phyloP scores from a whole-genome alignment of 257 asterid genomes.

The Scutellaria galericulata region DNA sequence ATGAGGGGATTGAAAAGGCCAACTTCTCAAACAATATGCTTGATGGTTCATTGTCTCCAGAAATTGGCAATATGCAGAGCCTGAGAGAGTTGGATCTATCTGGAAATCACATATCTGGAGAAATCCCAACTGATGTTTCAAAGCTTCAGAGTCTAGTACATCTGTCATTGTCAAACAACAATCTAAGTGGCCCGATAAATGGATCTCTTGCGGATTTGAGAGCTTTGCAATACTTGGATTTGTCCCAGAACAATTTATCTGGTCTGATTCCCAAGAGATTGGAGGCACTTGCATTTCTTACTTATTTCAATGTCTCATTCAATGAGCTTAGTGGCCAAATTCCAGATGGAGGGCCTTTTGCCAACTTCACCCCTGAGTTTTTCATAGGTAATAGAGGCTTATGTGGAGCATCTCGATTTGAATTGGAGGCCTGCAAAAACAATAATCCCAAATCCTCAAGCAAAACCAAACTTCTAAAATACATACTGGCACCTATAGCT shows the following conservation, averaged over 20 bases:
- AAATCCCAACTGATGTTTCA: background rate
- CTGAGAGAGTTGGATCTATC: slow-evolving; percentile 1
- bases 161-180: background rate
- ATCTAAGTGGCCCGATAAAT: background rate
- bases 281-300: background rate
- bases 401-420: background rate
- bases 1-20: background rate
- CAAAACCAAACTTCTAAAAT: background rate
- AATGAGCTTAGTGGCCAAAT: slow-evolving; percentile 14
- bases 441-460: background rate
- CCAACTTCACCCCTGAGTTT: background rate
- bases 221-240: slow-evolving; percentile 2
- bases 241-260: slow-evolving; percentile 11
- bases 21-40: background rate
- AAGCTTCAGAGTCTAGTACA: background rate
- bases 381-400: background rate
- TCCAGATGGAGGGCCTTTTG: slow-evolving; percentile 22
- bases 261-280: background rate
- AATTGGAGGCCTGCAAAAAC: background rate
- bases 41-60: background rate
- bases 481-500: slow-evolving; percentile 1
- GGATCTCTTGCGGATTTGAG: background rate
- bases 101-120: background rate
- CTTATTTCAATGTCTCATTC: slow-evolving; percentile 8
- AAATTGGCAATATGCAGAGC: background rate